These are phyloP conservation scores for Apiosordaria backusii DNA, from an alignment of 495 filamentous ascomycete genomes.

Conservation along the genomic window DNA sequence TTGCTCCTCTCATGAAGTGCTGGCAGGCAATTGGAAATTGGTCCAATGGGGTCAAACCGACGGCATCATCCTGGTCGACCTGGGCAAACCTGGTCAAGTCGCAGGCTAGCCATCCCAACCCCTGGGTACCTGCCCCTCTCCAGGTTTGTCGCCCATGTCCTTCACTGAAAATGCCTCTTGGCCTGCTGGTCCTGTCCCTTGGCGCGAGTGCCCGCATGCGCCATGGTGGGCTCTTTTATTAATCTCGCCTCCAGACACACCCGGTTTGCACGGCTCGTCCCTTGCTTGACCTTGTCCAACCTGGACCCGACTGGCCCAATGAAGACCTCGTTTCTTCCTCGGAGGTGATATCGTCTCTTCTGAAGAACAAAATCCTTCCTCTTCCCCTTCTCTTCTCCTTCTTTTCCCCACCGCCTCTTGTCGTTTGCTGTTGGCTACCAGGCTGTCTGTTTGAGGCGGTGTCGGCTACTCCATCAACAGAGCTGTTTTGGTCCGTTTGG, in stretches of 20 bases:
- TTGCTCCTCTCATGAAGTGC: not conserved
- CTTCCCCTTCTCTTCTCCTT: not conserved
- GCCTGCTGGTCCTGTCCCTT: slow-evolving; percentile 12
- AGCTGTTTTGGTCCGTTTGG: not conserved
- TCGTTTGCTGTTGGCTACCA: not conserved
- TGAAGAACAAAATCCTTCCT: not conserved
- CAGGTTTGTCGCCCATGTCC: not conserved
- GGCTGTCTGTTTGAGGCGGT: not conserved
- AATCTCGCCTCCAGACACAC: slow-evolving; percentile 30
- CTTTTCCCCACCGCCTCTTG: not conserved
- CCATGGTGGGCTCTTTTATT: slow-evolving; percentile 23
- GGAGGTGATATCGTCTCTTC: slow-evolving; percentile 1
- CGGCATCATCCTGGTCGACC: not conserved
- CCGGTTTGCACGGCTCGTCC: slow-evolving; percentile 12
- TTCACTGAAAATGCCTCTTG: slow-evolving; percentile 16
- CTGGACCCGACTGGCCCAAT: not conserved
- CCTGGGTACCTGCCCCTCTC: not conserved
- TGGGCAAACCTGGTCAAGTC: not conserved
- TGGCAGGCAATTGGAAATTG: not conserved
- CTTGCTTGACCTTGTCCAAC: not conserved
- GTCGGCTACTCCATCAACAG: too few species aligned
- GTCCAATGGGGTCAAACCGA: not conserved
- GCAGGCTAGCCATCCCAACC: not conserved
- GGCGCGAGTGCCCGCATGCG: slow-evolving; percentile 20
- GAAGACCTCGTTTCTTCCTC: too few species aligned